Evolutionary conservation across 2,329 filamentous ascomycete species (phyloP).

Genomic region (Xenoacremonium recifei): DNA sequence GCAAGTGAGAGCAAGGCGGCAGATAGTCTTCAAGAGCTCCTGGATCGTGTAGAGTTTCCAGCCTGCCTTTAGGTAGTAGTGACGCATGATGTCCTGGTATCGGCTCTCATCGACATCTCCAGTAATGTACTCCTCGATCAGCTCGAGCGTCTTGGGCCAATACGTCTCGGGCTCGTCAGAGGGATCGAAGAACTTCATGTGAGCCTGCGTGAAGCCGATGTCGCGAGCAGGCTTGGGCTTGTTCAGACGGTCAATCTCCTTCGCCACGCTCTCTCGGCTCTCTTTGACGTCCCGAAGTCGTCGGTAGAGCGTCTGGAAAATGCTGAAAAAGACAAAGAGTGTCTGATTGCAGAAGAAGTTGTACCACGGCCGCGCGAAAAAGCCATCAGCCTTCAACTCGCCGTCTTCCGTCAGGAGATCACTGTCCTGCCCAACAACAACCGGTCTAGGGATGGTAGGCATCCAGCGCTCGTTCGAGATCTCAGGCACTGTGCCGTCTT

Average conservation of each 20-base stretch:
- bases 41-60: constrained; percentile 95
- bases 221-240: constrained; percentile 78
- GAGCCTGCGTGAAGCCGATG: constrained; percentile 79
- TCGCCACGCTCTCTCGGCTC: constrained; percentile 68
- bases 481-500: constrained; percentile 60
- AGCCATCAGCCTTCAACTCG: constrained; percentile 72
- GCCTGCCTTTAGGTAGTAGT: constrained; percentile 86
- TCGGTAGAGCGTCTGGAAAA: constrained; percentile 88
- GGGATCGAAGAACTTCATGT: constrained; percentile 72
- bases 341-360: constrained; percentile 90
- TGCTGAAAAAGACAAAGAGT: constrained; percentile 91
- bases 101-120: constrained; percentile 78
- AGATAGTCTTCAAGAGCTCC: constrained; percentile 79
- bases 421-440: constrained; percentile 52
- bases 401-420: constrained; percentile 56
- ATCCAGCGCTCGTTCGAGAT: constrained; percentile 64
- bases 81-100: constrained; percentile 86
- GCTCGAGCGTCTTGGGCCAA: constrained; percentile 80
- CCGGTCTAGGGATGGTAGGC: constrained; percentile 57
- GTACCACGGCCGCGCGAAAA: constrained; percentile 77
- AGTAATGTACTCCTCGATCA: constrained; percentile 84
- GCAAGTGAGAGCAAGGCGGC: constrained; percentile 78
- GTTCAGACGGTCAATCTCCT: constrained; percentile 71
- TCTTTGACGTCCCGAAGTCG: constrained; percentile 82
- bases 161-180: constrained; percentile 63